phyloP scores from a whole-genome alignment of 1,139 yeast species.

The Zygoascus meyerae region DNA sequence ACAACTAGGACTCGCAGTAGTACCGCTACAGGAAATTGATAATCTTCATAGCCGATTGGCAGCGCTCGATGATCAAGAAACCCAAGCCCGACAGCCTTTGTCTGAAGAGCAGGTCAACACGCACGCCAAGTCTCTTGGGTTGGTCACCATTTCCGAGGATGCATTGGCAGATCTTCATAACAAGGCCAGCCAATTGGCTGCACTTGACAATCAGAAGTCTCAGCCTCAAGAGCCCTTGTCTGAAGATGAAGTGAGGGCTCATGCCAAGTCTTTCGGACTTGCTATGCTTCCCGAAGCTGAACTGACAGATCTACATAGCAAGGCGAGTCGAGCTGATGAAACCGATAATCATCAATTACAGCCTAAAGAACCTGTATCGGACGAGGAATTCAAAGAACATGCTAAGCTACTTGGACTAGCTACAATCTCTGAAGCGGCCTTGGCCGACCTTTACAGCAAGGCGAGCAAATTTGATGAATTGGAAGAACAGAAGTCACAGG shows the following conservation, averaged over 20 bases:
- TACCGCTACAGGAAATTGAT: conserved; percentile 19
- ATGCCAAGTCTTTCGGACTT: conserved; percentile 14
- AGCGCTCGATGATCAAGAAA: conserved; percentile 15
- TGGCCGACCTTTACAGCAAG: conserved; percentile 18
- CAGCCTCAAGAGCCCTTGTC: background rate
- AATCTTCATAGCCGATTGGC: conserved; percentile 20
- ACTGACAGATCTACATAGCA: background rate
- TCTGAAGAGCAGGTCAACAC: conserved; percentile 11
- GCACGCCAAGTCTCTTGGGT: conserved; percentile 13
- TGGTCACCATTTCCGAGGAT: conserved; percentile 10
- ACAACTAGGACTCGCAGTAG: conserved; percentile 19
- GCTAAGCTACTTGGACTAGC: conserved; percentile 14
- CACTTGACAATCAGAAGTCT: background rate
- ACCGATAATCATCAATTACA: conserved; percentile 2
- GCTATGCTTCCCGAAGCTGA: conserved; percentile 12
- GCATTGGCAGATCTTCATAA: conserved; percentile 22
- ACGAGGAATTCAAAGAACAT: background rate
- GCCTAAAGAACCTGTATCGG: too few species aligned
- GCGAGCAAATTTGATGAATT: conserved; percentile 28
- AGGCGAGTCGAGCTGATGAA: conserved; percentile 3
- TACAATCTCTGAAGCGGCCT: conserved; percentile 31
- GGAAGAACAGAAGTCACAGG: conserved; percentile 38
- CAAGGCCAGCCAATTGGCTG: conserved; percentile 16
- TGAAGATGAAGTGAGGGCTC: conserved; percentile 10
- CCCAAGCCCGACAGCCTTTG: conserved; percentile 20